Evolutionary conservation across 441 rosid species (phyloP), one percentile per base, ranked within the genome.

Genomic region (Pelargonium cotyledonis): DNA sequence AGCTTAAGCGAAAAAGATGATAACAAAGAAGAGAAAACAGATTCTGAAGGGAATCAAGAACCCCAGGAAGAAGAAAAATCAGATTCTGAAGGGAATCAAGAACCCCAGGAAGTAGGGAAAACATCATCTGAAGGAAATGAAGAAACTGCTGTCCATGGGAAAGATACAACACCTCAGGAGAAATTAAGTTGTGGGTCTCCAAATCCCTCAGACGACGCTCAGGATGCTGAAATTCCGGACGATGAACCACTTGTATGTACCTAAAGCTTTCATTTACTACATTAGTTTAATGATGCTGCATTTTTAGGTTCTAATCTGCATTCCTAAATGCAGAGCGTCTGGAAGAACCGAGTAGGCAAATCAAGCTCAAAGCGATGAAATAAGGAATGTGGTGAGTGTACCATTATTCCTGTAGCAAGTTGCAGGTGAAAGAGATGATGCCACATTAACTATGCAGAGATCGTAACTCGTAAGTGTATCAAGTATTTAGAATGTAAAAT

Each of bases 211-310:
- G 65, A 55, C 69, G 81, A n/a, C n/a, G n/a, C 61, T 14, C 83
- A 65, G 64, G 82, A 79, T 75, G 79, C 83, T 31, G 95, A 89
- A 74, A 66, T 80, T 67, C 85, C 96, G 3, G 99, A 95, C 55
- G 89, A 90, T 68, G 99, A 95, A 83, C 93, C 98, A 68, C 96
- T 95, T 73, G 99, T 95, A 92, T 75, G 15, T 75, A 61, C 71
- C 68, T 68, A 68, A 31, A 49, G 74, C 44, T 73, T 71, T 23
- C 71, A 26, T 68, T 65, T 65, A 55, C 60, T 67, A 69, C 66
- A 10, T 58, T 46, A 41, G 64, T 26, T 1, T 21, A 15, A 23
- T 6, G 10, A 2, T 9, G 60, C 19, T 41, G 14, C 9, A 38
- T 57, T 23, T 70, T 16, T 31, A 64, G 44, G 3, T 41, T 67